Base-by-base conservation (phyloP, 306 rosid genomes). In the Quercus parvula region DNA sequence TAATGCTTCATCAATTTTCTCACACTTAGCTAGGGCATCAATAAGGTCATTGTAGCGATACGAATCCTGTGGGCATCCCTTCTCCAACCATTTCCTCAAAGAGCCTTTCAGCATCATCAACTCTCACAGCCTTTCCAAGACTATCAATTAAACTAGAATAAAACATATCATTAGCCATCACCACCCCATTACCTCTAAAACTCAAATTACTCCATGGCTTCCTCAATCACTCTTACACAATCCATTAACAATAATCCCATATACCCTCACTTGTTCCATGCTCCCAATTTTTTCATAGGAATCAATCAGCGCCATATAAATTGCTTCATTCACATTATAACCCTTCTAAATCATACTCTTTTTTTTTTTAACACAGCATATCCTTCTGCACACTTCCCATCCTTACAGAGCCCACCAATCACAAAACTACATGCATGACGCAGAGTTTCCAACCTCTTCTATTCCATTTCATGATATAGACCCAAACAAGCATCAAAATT, bases 141-240 rank as follows among this genome's bases (percentile, higher is more conserved):
- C 96, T 96, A 78, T 91, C 96, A 58, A 95, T 90, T 74, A 91
- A 22, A 81, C 98, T 91, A 52, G 96, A 88, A 81, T 93, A 93
- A 67, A 93, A 85, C 87, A 91, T 85, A 0, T 97, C 91, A 79
- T 91, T 91, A 64, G 89, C 77, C 18, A 80, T 62, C 57, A 90
- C 67, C 54, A 11, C 54, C n/a, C 94, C 90, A 55, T 81, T 84
- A n/a, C 30, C 81, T 59, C 33, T 84, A 71, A 3, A 83, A 81
- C 72, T 81, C 75, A 19, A 89, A 89, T 77, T 87, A 93, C 55
- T 78, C 77, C 87, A 88, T 58, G 49, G 96, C 99, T 73, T 93
- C 97, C 77, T 95, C 98, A 95, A 28, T 75, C 97, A 55, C 89
- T 76, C 86, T 88, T 92, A 70, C 97, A 91, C 70, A 95, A 82